Evolutionary conservation across 345 rosid species (phyloP).

Genomic region (Rhodamnia rubescens): DNA sequence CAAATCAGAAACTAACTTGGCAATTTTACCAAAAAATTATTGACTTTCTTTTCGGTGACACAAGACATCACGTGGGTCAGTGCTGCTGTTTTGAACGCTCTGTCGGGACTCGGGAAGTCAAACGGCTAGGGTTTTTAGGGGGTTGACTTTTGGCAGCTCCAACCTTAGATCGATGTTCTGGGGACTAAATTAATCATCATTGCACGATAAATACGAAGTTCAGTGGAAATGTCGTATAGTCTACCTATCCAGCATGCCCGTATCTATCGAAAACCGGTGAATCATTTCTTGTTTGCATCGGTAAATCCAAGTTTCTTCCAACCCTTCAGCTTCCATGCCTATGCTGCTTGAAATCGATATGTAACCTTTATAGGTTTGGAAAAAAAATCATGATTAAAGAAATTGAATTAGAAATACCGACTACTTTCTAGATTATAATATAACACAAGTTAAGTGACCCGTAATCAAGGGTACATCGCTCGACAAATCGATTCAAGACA

Average conservation of each 20-base stretch:
- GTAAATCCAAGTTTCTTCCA: neutral
- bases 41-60: neutral
- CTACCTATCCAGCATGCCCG: neutral
- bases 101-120: neutral
- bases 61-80: neutral
- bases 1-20: neutral
- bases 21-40: neutral
- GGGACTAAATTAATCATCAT: neutral
- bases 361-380: neutral
- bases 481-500: too few species aligned
- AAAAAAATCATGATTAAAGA: neutral
- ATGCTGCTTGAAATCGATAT: neutral
- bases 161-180: neutral
- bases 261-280: neutral
- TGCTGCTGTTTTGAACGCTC: neutral
- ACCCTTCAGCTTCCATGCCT: neutral
- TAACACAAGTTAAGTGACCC: neutral
- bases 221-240: neutral
- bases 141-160: neutral
- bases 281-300: neutral
- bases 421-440: neutral
- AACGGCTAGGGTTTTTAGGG: neutral
- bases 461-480: too few species aligned
- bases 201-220: neutral
- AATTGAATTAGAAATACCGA: neutral